These are phyloP conservation scores for Starmerella apicola DNA, from an alignment of 805 yeast genomes.

Conservation along the genomic window DNA sequence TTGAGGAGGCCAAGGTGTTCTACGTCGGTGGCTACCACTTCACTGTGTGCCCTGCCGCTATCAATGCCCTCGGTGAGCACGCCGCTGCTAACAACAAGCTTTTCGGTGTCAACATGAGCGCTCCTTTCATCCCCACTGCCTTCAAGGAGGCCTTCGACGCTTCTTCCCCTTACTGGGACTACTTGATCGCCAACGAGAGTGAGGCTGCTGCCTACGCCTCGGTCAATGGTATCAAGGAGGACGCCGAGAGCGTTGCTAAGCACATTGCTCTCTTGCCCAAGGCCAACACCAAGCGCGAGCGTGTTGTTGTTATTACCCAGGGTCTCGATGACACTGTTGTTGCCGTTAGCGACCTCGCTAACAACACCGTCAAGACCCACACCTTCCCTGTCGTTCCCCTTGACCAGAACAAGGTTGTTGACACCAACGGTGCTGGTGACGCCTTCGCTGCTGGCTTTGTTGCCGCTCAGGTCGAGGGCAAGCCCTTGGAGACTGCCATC, in stretches of 20 bases:
- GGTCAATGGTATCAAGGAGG: conserved; percentile 56
- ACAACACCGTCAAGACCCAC: conserved; percentile 35
- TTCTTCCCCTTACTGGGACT: conserved; percentile 77
- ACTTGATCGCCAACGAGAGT: conserved; percentile 86
- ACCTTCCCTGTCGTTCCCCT: conserved; percentile 62
- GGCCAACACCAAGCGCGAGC: conserved; percentile 50
- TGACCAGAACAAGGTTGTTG: conserved; percentile 55
- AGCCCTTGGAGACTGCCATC: conserved; percentile 23
- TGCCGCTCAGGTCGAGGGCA: conserved; percentile 72
- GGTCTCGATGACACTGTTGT: conserved; percentile 85
- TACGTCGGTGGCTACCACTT: conserved; percentile 99
- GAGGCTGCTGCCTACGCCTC: conserved; percentile 94
- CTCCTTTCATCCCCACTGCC: conserved; percentile 92
- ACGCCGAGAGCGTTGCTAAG: conserved; percentile 69
- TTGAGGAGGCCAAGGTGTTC: conserved; percentile 66
- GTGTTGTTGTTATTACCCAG: conserved; percentile 90
- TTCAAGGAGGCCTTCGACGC: conserved; percentile 82
- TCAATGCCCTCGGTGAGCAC: conserved; percentile 76
- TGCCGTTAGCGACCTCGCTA: conserved; percentile 41
- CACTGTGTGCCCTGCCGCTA: conserved; percentile 95
- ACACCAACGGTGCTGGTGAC: conserved; percentile 98
- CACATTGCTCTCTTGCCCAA: conserved; percentile 68
- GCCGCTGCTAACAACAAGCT: conserved; percentile 73
- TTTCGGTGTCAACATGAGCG: conserved; percentile 77
- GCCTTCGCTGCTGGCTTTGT: conserved; percentile 95